Evolutionary conservation across 106 monocot genomes (phyloP), one percentile per base, ranked within the genome.

Genomic region (Posidonia australis): DNA sequence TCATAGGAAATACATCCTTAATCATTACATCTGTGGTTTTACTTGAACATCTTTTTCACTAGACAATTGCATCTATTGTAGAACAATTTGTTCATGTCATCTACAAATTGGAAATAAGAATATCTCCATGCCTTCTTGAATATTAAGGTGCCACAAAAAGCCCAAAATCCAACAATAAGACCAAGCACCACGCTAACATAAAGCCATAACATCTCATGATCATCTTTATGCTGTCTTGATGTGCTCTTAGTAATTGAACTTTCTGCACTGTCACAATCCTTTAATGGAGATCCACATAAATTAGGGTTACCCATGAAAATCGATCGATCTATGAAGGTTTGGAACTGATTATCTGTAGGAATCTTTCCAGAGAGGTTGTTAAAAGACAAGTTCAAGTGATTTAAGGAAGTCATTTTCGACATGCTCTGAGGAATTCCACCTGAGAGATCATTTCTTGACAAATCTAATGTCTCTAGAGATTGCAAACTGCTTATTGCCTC

Each of bases 401-500:
- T n/a, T n/a, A n/a, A n/a, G n/a, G n/a, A n/a, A n/a, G n/a, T n/a
- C n/a, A 17, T 46, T 0, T 14, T 0, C 17, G 2, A 46, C 12
- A 46, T 12, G 12, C 17, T 12, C 46, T 16, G 46, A 17, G 46
- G 46, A 46, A 46, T 46, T 46, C 17, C 46, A 46, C 46, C 46
- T 0, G 46, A 46, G 0, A 46, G 16, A 10, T 46, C 9, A 0
- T 46, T 46, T 10, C 14, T 46, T 0, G 46, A 46, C n/a, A 0
- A 46, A 46, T 46, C 46, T 16, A 46, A 10, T 0, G 0, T 46
- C 11, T 46, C 46, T 0, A 46, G 11, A 46, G 46, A 12, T 46
- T 46, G 17, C 24, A 80, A 13, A 16, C 5, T 45, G 19, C 53
- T 23, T 17, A 79, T 74, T 1, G 44, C 65, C 13, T 54, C 36